Conservation (phyloP, 2,329 filamentous ascomycete species). For the Stemphylium beticola region DNA sequence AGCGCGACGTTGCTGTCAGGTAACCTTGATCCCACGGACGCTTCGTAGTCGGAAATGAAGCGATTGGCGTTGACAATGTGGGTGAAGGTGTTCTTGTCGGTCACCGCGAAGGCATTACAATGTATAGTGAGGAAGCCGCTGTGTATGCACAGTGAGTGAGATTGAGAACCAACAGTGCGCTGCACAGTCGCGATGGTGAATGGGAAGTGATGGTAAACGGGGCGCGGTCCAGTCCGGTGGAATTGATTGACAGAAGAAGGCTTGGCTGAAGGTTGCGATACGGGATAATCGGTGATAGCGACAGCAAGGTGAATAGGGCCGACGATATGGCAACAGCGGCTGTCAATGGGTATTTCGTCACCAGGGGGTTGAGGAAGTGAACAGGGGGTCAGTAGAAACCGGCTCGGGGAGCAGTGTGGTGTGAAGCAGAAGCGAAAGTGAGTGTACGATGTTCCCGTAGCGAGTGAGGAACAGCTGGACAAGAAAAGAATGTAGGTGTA, state of each 20-base stretch:
- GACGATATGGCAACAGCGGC: slow-evolving; percentile 6
- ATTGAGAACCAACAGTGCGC: slow-evolving; percentile 21
- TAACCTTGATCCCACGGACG: slow-evolving; percentile 28
- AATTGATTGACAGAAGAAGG: slow-evolving; percentile 4
- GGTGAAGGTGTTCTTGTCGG: slow-evolving; percentile 18
- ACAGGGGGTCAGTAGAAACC: background rate
- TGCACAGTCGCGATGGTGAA: slow-evolving; percentile 25
- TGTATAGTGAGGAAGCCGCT: slow-evolving; percentile 7
- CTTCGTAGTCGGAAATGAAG: slow-evolving; percentile 12
- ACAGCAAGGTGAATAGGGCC: slow-evolving; percentile 13
- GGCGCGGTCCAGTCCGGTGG: slow-evolving; percentile 12
- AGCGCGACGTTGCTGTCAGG: slow-evolving; percentile 7
- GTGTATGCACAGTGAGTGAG: slow-evolving; percentile 14
- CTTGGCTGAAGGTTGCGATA: slow-evolving; percentile 7
- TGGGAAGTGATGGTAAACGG: slow-evolving; percentile 2
- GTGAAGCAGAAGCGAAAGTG: slow-evolving; percentile 16
- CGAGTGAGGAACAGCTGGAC: slow-evolving; percentile 43
- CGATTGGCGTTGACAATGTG: slow-evolving; percentile 29
- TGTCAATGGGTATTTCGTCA: slow-evolving; percentile 13
- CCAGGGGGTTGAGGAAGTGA: slow-evolving; percentile 10
- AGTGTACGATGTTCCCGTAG: slow-evolving; percentile 37
- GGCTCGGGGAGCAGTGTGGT: slow-evolving; percentile 1
- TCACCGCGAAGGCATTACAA: slow-evolving; percentile 43
- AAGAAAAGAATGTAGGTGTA: slow-evolving; percentile 36
- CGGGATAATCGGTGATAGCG: slow-evolving; percentile 4